Percentiles rank a stretch among this genome's conserved stretches.
These are phyloP conservation scores for Chrysochromulina parva DNA, from an alignment of 78 protist genomes.

Conservation along the genomic window DNA sequence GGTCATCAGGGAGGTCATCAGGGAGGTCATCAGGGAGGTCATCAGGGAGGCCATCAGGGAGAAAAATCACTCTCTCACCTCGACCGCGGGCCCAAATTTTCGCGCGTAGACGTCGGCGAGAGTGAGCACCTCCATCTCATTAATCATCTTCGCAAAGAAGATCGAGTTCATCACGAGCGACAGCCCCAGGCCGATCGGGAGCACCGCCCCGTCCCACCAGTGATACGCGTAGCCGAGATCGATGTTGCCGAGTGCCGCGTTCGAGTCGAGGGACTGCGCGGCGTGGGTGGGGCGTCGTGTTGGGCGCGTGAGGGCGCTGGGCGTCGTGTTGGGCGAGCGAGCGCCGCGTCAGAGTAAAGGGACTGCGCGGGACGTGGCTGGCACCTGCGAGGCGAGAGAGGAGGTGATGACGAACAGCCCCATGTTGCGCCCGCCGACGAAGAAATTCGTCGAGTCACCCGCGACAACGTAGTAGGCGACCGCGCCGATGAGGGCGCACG, in stretches of 20 bases:
- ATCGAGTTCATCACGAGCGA: background rate
- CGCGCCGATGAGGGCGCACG: background rate
- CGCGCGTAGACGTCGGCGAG: background rate
- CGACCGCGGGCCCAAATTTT: background rate
- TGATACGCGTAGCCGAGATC: conserved; percentile 24
- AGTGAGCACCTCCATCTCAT: background rate
- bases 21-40: too few relatives aligned
- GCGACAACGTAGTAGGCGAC: background rate
- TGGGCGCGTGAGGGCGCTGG: too few relatives aligned
- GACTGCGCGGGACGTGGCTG: background rate
- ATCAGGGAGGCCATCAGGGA: too few relatives aligned
- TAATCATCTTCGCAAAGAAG: background rate
- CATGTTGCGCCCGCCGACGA: conserved; percentile 18
- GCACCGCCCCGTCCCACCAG: conserved; percentile 8
- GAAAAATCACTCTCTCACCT: background rate
- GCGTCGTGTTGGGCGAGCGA: too few relatives aligned
- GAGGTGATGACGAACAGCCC: background rate
- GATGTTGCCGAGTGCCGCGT: background rate
- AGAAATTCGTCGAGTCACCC: background rate
- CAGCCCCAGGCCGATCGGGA: conserved; percentile 21
- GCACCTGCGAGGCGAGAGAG: background rate
- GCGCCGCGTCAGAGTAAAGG: background rate
- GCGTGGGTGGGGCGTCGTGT: too few relatives aligned
- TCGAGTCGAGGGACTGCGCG: conserved; percentile 1
- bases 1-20: too few relatives aligned